phyloP scores from a whole-genome alignment of 2,329 filamentous ascomycete species.

The Ophiostoma sp. region DNA sequence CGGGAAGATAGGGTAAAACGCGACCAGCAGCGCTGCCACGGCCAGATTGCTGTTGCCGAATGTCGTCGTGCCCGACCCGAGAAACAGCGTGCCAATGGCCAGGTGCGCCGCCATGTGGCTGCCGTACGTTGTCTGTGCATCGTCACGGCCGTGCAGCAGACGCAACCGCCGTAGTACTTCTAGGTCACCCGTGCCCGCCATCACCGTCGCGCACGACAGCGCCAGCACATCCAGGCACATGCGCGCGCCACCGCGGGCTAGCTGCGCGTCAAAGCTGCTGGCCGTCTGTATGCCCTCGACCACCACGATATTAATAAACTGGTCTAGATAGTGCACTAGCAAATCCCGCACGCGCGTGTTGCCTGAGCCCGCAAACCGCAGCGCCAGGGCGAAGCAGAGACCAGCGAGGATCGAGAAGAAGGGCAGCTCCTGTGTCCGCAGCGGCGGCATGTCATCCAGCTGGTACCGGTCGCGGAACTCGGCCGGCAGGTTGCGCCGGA shows the following conservation, averaged over 20 bases:
- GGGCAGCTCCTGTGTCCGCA: conserved; percentile 78
- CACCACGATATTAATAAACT: conserved; percentile 69
- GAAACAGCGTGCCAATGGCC: conserved; percentile 82
- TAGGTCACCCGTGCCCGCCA: conserved; percentile 93
- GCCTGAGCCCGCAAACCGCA: conserved; percentile 69
- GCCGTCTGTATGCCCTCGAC: conserved; percentile 43
- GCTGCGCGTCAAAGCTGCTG: conserved; percentile 69
- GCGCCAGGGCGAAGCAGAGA: conserved; percentile 72
- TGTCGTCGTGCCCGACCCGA: conserved; percentile 87
- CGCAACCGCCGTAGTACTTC: conserved; percentile 77
- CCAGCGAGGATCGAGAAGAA: conserved; percentile 91
- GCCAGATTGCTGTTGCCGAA: conserved; percentile 85
- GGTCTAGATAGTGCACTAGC: conserved; percentile 75
- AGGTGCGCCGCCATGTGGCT: conserved; percentile 90
- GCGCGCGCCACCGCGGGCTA: conserved; percentile 74
- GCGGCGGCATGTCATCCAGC: conserved; percentile 52
- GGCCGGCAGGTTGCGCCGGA: conserved; percentile 64
- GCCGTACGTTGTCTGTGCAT: conserved; percentile 80
- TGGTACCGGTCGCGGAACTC: conserved; percentile 60
- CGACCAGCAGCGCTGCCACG: conserved; percentile 76
- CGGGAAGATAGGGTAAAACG: conserved; percentile 93
- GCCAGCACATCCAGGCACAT: conserved; percentile 89
- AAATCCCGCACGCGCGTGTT: conserved; percentile 70
- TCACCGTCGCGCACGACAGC: conserved; percentile 76
- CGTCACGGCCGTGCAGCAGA: conserved; percentile 79